Evolutionary conservation across 371 early-diverging fungal genomes (phyloP).

Genomic region (Mucor irregularis): DNA sequence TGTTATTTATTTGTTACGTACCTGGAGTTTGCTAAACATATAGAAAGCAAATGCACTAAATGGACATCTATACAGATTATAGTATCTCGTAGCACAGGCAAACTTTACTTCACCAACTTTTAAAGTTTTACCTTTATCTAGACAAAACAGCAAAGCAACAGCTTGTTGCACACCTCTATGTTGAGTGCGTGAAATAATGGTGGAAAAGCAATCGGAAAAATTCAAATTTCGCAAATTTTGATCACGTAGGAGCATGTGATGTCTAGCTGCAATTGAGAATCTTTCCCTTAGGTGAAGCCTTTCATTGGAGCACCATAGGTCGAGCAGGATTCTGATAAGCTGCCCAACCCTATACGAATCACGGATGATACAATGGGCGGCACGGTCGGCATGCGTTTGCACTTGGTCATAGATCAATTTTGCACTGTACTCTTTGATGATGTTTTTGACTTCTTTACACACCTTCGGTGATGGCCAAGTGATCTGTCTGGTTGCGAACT

Average conservation of each 20-base stretch:
- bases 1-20: background rate
- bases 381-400: background rate
- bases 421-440: background rate
- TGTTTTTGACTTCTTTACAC: background rate
- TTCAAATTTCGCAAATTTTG: constrained; percentile 5
- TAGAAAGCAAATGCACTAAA: constrained; percentile 11
- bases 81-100: background rate
- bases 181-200: constrained; percentile 2
- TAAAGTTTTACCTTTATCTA: constrained; percentile 1
- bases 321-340: constrained; percentile 33
- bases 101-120: constrained; percentile 8
- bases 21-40: background rate
- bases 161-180: constrained; percentile 4
- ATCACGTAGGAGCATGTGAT: constrained; percentile 15
- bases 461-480: background rate
- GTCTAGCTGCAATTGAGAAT: constrained; percentile 2
- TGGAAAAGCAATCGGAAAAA: constrained; percentile 8
- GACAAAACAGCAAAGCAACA: background rate
- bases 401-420: constrained; percentile 13
- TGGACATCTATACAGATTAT: constrained; percentile 4
- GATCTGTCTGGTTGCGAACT: background rate
- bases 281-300: background rate
- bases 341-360: constrained; percentile 25
- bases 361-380: constrained; percentile 4
- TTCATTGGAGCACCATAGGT: constrained; percentile 29